Conservation (phyloP, 176 grass and related monocot genomes). For the Oryza meridionalis region DNA sequence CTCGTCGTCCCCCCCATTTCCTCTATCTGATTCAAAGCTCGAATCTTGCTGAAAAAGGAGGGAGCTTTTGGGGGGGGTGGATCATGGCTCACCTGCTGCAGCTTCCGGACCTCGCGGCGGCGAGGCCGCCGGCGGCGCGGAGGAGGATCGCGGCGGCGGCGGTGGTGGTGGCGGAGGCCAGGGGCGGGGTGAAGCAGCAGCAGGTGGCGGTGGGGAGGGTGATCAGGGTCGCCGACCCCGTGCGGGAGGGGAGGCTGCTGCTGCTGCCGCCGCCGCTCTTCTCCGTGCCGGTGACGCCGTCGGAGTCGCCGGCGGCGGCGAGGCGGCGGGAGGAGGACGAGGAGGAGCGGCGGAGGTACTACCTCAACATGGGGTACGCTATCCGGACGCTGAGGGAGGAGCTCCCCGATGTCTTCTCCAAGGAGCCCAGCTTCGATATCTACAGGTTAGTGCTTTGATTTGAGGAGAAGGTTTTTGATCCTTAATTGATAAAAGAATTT, state of each 20-base stretch:
- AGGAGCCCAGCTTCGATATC: slow-evolving; percentile 82
- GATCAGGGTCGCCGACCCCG: slow-evolving; percentile 72
- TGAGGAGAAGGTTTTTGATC: not conserved
- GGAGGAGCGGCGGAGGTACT: slow-evolving; percentile 73
- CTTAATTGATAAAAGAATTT: not conserved
- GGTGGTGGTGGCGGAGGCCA: slow-evolving; percentile 13
- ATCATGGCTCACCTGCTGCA: slow-evolving; percentile 66
- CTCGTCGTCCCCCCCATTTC: not conserved
- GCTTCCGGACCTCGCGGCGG: slow-evolving; percentile 60
- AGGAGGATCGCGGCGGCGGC: not conserved
- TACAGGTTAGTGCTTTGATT: slow-evolving; percentile 61
- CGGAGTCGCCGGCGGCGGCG: slow-evolving; percentile 49
- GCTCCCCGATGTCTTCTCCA: slow-evolving; percentile 69
- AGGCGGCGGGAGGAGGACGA: slow-evolving; percentile 57
- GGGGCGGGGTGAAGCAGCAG: slow-evolving; percentile 50
- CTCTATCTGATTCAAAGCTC: not conserved
- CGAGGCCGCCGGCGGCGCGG: slow-evolving; percentile 10
- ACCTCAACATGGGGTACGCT: slow-evolving; percentile 93
- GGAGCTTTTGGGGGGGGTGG: not conserved
- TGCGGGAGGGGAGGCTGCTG: slow-evolving; percentile 50
- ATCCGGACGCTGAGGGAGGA: slow-evolving; percentile 95
- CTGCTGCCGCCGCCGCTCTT: slow-evolving; percentile 49
- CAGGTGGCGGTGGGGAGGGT: slow-evolving; percentile 53
- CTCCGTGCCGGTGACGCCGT: slow-evolving; percentile 49
- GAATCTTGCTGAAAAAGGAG: not conserved